Evolutionary conservation across 257 asterid genomes (phyloP).

Genomic region (Capsicum baccatum): DNA sequence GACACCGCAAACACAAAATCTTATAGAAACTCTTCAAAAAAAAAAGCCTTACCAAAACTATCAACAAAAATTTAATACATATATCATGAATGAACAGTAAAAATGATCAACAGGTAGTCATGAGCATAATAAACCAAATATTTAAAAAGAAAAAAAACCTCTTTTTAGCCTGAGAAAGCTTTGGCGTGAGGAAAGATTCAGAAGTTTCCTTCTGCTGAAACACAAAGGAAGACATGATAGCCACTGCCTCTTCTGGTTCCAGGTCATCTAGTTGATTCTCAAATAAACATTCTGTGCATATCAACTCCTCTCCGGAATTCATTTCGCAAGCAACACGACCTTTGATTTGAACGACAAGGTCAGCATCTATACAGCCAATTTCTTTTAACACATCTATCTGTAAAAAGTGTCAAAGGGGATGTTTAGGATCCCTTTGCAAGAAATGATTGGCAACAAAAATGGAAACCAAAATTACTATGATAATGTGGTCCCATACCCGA

Average conservation of each 20-base stretch:
- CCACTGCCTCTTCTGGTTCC: conserved; percentile 99
- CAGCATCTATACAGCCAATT: conserved; percentile 87
- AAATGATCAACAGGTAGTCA: background rate
- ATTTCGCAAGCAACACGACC: conserved; percentile 99
- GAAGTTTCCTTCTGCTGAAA: conserved; percentile 93
- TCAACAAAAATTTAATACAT: background rate
- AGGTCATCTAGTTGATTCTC: conserved; percentile 94
- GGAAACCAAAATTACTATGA: conserved; percentile 3
- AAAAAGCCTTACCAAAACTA: background rate
- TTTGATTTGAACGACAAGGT: conserved; percentile 94
- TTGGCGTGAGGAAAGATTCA: conserved; percentile 89
- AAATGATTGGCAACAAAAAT: background rate
- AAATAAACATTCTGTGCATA: conserved; percentile 94
- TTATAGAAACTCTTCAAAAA: background rate
- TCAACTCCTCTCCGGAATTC: conserved; percentile 99
- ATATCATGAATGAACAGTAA: background rate
- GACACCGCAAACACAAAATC: background rate
- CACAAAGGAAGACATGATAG: conserved; percentile 97
- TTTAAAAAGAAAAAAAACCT: conserved; percentile 49
- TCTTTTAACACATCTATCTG: conserved; percentile 96
- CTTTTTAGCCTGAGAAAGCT: conserved; percentile 71
- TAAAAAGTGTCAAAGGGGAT: conserved; percentile 43
- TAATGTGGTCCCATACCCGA: conserved; percentile 62
- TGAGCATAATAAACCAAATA: conserved; percentile 17
- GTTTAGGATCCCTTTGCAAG: conserved; percentile 2